These are phyloP conservation scores for Fusarium sp. DNA, from an alignment of 2,329 filamentous ascomycete genomes.

Conservation along the genomic window DNA sequence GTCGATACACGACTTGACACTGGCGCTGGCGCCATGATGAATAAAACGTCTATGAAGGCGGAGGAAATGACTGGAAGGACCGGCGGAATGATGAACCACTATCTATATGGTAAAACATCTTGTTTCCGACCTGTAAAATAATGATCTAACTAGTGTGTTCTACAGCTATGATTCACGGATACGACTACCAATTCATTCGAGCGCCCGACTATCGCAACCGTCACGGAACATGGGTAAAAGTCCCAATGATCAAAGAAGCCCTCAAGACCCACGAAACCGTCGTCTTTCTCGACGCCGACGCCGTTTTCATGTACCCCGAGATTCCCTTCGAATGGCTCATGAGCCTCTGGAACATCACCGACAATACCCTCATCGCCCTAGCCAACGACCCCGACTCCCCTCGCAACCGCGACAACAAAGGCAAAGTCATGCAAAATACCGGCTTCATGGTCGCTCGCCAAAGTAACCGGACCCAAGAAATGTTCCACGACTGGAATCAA, in stretches of 20 bases:
- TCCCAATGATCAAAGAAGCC: conserved; percentile 53
- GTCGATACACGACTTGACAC: conserved; percentile 32
- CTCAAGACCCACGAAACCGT: conserved; percentile 55
- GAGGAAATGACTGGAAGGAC: conserved; percentile 35
- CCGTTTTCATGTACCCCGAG: conserved; percentile 55
- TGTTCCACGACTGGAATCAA: conserved; percentile 26
- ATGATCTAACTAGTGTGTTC: background rate
- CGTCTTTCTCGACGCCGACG: conserved; percentile 59
- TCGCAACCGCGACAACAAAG: conserved; percentile 51
- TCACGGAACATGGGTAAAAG: conserved; percentile 59
- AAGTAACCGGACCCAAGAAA: conserved; percentile 37
- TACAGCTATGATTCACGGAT: conserved; percentile 56
- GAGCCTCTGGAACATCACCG: conserved; percentile 57
- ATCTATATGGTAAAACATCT: conserved; percentile 33
- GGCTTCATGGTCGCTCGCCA: conserved; percentile 41
- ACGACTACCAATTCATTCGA: conserved; percentile 60
- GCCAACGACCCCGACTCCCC: conserved; percentile 55
- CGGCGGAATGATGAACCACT: conserved; percentile 38
- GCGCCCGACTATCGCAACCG: conserved; percentile 54
- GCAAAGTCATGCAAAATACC: conserved; percentile 36
- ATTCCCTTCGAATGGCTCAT: conserved; percentile 61
- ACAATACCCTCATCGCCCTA: conserved; percentile 56
- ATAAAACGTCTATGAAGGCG: conserved; percentile 14
- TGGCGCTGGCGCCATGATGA: conserved; percentile 31
- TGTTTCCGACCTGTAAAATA: no score